Conservation (phyloP, 2,329 filamentous ascomycete species). For the Beauveria sp. region DNA sequence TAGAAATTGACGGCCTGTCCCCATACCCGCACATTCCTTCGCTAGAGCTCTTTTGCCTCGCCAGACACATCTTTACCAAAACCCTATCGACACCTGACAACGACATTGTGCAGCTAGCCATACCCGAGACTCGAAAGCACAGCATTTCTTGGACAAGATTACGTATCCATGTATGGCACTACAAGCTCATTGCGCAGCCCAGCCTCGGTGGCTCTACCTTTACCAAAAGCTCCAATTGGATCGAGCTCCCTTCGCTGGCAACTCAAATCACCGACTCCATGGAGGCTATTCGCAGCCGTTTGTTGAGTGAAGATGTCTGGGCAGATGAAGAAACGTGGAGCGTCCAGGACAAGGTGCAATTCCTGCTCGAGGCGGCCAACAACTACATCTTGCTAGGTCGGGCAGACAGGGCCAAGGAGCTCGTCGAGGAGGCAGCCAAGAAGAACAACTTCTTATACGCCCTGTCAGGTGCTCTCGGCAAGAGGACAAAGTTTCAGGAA, state of each 20-base stretch:
- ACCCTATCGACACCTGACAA: constrained; percentile 16
- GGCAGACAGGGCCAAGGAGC: constrained; percentile 64
- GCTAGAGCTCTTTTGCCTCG: constrained; percentile 75
- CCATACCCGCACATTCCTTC: constrained; percentile 79
- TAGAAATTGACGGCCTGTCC: constrained; percentile 77
- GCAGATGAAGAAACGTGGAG: constrained; percentile 29
- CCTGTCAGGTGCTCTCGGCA: constrained; percentile 79
- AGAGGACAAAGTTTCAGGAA: constrained; percentile 72
- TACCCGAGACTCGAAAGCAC: constrained; percentile 28
- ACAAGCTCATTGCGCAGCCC: constrained; percentile 51
- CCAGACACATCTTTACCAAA: constrained; percentile 41
- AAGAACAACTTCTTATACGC: constrained; percentile 70
- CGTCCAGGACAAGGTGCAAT: constrained; percentile 53
- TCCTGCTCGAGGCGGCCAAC: constrained; percentile 73
- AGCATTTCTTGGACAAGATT: constrained; percentile 56
- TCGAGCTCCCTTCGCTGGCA: constrained; percentile 49
- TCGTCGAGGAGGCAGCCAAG: constrained; percentile 59
- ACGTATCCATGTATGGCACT: constrained; percentile 64
- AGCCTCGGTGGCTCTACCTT: constrained; percentile 48
- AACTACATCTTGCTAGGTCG: constrained; percentile 78
- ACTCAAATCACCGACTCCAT: constrained; percentile 38
- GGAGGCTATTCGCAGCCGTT: constrained; percentile 30
- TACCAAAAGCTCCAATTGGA: constrained; percentile 50
- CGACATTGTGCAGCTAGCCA: constrained; percentile 19
- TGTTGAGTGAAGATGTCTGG: constrained; percentile 32